Base-by-base conservation (phyloP, 352 stramenopile species). In the Phytophthora litchii region DNA sequence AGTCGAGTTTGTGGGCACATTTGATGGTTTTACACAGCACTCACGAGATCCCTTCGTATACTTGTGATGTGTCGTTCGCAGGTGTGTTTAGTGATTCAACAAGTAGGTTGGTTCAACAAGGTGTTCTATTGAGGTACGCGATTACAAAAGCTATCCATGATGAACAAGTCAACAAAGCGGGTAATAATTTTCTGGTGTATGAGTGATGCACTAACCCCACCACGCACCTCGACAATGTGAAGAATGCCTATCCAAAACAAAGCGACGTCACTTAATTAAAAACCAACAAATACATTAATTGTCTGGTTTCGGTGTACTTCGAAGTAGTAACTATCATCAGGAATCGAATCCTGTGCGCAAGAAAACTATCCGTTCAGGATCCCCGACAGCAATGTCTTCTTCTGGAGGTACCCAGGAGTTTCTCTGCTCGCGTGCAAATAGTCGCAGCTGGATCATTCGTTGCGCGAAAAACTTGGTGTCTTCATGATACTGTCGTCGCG, bases 391-490 rank as follows among this genome's bases (percentile, higher is more conserved):
- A 36, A 65, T 65, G 48, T 70, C 61, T 34, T 55, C 55, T 41
- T 70, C 61, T 3, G 54, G 54, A 12, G 61, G 61, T 35, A 70
- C 23, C 61, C 61, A 70, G 1, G 46, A 57, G 32, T 56, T 65
- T 12, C 61, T 48, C 32, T 54, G 42, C 36, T 70, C 12, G 4
- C 57, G 45, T 3, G 67, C 61, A 52, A 63, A 75, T 17, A 59
- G 37, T 17, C 62, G 52, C 48, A 86, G 50, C 42, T 74, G 43
- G 11, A 65, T 63, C 75, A 88, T 88, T 2, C 43, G 54, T 11
- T 56, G 35, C 3, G 63, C 65, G 21, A 88, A 88, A 31, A 83
- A 80, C 41, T 80, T 71, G 2, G 70, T 76, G 56, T 88, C 71
- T 38, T 70, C 60, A 38, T 78, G 64, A 40, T 85, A 85, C 54